phyloP scores from a whole-genome alignment of 768 basidiomycete genomes.

The Daedaleopsis sinensis region DNA sequence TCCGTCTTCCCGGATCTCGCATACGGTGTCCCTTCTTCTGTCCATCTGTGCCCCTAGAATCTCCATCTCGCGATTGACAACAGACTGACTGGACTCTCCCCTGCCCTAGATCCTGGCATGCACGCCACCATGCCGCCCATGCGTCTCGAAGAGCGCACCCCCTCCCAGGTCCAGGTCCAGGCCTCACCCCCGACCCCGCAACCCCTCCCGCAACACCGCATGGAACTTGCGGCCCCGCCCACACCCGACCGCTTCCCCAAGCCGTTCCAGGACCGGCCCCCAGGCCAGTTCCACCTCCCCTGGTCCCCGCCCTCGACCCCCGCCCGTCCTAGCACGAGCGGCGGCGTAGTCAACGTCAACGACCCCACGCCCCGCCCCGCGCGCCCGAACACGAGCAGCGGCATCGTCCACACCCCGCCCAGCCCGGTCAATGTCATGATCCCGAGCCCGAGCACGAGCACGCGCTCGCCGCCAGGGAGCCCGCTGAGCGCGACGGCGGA shows the following conservation, averaged over 20 bases:
- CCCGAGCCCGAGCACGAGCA: constrained; percentile 13
- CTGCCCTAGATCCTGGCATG: constrained; percentile 23
- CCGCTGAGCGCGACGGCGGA: constrained; percentile 28
- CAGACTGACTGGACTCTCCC: neutral
- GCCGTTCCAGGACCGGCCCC: constrained; percentile 34
- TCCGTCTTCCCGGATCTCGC: neutral
- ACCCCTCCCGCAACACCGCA: constrained; percentile 5
- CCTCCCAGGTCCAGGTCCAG: no score
- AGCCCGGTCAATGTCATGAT: neutral
- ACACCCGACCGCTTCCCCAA: constrained; percentile 34
- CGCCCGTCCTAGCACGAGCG: constrained; percentile 9
- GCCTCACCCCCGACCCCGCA: neutral
- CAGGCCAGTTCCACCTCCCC: constrained; percentile 32
- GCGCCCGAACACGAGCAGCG: constrained; percentile 1
- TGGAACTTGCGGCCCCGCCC: constrained; percentile 24
- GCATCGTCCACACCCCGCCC: neutral
- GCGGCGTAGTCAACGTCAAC: neutral
- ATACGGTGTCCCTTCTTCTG: neutral
- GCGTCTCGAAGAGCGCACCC: constrained; percentile 9
- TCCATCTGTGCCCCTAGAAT: neutral
- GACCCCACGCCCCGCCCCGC: constrained; percentile 4
- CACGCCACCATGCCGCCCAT: constrained; percentile 11
- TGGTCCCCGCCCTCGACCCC: constrained; percentile 24
- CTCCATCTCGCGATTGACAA: neutral
- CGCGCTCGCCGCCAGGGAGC: constrained; percentile 35